Base-by-base conservation (phyloP, 331 rosid genomes). In the Acacia concinna region DNA sequence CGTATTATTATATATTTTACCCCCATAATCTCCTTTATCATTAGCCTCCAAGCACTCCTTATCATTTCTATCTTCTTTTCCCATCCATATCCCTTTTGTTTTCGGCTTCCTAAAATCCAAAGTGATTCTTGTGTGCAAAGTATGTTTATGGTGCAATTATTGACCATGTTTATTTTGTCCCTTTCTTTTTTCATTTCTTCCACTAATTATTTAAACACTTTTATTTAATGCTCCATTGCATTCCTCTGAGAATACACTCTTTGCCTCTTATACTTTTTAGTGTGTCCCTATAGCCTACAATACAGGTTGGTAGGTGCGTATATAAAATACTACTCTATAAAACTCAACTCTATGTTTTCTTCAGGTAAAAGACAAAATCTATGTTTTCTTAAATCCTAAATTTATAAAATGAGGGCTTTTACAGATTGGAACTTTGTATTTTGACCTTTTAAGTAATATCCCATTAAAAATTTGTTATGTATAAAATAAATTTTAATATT, bases 91-190 rank as follows among this genome's bases (percentile, higher is more conserved):
- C 56, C 56, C 31, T 68, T 47, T 17, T 18, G 34, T 14, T 18
- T 15, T 20, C 15, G 38, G 12, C 37, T 72, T n/a, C 54, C 47
- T 43, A 43, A 31, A 31, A 9, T 52, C 64, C 17, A 32, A 34
- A 73, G 43, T 34, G 77, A 73, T 73, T 35, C 77, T 73, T 73
- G 67, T 34, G 67, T 21, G 28, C 4, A 54, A 54, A 54, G 77
- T 20, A 73, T 35, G 67, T 14, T 73, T 6, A 35, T 73, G 52
- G 13, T 52, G 25, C 67, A 72, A 72, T 72, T 49, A 72, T 49
- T 49, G 47, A 49, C 21, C 32, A 15, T 43, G 0, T 41, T 1
- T 41, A 12, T 6, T 43, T 2, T 13, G 4, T 41, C 20, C 17
- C 5, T 17, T 7, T 44, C 1, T 47, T 4, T 0, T 10, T 0